Conservation (phyloP, 495 filamentous ascomycete species). For the Hyphodiscus hymeniophilus region DNA sequence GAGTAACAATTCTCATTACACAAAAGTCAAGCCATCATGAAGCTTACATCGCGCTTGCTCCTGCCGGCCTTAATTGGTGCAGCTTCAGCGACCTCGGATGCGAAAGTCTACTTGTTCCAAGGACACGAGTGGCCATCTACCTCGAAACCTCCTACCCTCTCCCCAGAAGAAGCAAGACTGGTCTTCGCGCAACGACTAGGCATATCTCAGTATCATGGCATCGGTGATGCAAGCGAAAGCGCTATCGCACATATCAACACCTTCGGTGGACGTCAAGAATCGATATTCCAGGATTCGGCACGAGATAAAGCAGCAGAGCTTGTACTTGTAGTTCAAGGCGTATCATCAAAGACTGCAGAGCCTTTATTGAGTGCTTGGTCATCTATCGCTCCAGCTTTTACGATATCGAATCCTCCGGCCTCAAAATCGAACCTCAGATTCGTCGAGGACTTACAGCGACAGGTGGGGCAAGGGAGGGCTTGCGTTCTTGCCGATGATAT, state of each 20-base stretch:
- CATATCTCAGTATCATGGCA: conserved; percentile 21
- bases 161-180: conserved; percentile 30
- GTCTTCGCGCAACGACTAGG: conserved; percentile 34
- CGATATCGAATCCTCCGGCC: conserved; percentile 32
- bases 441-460: conserved; percentile 23
- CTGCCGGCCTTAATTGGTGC: conserved; percentile 29
- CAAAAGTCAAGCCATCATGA: conserved; percentile 17
- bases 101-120: conserved; percentile 21
- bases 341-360: conserved; percentile 26
- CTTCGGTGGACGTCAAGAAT: conserved; percentile 15
- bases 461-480: conserved; percentile 18
- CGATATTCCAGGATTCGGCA: conserved; percentile 30
- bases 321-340: conserved; percentile 41
- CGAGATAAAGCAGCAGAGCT: conserved; percentile 34
- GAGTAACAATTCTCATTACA: conserved; percentile 1
- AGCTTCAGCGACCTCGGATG: conserved; percentile 20
- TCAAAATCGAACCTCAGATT: conserved; percentile 28
- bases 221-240: conserved; percentile 13
- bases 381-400: conserved; percentile 31
- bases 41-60: conserved; percentile 27
- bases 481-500: conserved; percentile 33
- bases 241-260: conserved; percentile 23
- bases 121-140: conserved; percentile 11
- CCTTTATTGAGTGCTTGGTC: conserved; percentile 22
- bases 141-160: conserved; percentile 27